A percentile compares a stretch with the other conserved stretches of the same genome.
These are phyloP conservation scores for Candida sphagnicola DNA, from an alignment of 805 yeast genomes.

Conservation along the genomic window DNA sequence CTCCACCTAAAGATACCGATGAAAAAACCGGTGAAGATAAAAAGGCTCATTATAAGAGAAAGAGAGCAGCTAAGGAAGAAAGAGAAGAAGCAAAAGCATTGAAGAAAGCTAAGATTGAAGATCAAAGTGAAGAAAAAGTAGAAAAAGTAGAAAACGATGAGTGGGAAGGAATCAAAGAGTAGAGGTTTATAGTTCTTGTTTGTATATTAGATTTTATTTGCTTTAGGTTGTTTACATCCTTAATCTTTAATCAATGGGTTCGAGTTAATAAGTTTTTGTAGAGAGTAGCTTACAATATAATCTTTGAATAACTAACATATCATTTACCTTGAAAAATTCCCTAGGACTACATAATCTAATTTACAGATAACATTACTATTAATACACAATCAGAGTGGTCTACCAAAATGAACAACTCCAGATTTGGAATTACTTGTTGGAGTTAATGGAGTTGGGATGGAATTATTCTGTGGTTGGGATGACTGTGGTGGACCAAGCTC, in stretches of 20 bases:
- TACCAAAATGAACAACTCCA: slow-evolving; percentile 28
- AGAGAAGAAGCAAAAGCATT: slow-evolving; percentile 22
- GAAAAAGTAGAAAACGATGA: slow-evolving; percentile 13
- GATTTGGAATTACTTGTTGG: slow-evolving; percentile 18
- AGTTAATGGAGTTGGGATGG: slow-evolving; percentile 18
- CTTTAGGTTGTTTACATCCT: slow-evolving; percentile 1
- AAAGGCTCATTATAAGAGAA: slow-evolving; percentile 50
- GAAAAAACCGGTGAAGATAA: slow-evolving; percentile 55
- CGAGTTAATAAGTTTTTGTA: slow-evolving; percentile 1
- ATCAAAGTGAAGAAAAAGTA: slow-evolving; percentile 14
- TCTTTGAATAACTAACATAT: neutral
- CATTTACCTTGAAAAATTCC: slow-evolving; percentile 3
- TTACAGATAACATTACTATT: slow-evolving; percentile 4
- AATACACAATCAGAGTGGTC: slow-evolving; percentile 16
- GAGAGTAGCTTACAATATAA: too few relatives aligned
- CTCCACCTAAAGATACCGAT: slow-evolving; percentile 78
- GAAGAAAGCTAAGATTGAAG: slow-evolving; percentile 17
- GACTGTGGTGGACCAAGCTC: slow-evolving; percentile 3
- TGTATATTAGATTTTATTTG: slow-evolving; percentile 3
- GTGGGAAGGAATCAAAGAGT: slow-evolving; percentile 26
- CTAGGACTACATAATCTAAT: slow-evolving; percentile 1
- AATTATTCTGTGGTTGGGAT: slow-evolving; percentile 2
- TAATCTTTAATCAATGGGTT: slow-evolving; percentile 4
- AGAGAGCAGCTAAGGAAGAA: slow-evolving; percentile 47
- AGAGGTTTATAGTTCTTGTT: slow-evolving; percentile 2